Evolutionary conservation across 108 stramenopile species (phyloP), one percentile per base, ranked within the genome.

Genomic region (Asterionellopsis glacialis): DNA sequence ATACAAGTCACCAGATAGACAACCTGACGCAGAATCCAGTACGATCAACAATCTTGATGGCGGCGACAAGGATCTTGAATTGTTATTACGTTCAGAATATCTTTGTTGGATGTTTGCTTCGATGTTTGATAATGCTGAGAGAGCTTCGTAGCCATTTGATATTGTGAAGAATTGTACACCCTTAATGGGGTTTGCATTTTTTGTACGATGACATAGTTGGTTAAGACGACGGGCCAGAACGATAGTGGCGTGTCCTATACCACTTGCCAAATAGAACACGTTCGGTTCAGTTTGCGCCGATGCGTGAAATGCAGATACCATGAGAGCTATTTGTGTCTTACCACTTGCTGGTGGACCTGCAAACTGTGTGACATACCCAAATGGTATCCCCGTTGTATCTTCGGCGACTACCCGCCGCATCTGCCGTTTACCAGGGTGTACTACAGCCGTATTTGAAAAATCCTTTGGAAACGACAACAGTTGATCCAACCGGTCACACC

Each of bases 241-340:
- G 7, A 59, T 24, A 1, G 57, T 21, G 16, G 41, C 38, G 5
- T 19, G 21, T 42, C 57, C 57, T 6, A 24, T n/a, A 15, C 57
- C 57, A 21, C 42, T 42, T 22, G 57, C 57, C 27, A 59, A 42
- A 42, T 59, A 59, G 57, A 16, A 42, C 23, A 59, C 57, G 9
- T 19, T 45, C 39, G 15, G 19, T 18, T 39, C 41, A 1, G 2
- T 33, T 33, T 33, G 5, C 33, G 19, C 14, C 4, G 41, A 38
- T 24, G 57, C 18, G 19, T 38, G 40, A 24, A 21, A 42, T 1
- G 33, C 41, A 7, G 57, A 13, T 7, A 41, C 16, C 27, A 14
- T 43, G 19, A 59, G 57, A 14, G 57, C 57, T 14, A 59, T 24
- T 33, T 59, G 57, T 16, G 57, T 59, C 57, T 59, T 59, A 39